Conservation (phyloP, 371 early-diverging fungal genomes). For the Mucor mucedo region DNA sequence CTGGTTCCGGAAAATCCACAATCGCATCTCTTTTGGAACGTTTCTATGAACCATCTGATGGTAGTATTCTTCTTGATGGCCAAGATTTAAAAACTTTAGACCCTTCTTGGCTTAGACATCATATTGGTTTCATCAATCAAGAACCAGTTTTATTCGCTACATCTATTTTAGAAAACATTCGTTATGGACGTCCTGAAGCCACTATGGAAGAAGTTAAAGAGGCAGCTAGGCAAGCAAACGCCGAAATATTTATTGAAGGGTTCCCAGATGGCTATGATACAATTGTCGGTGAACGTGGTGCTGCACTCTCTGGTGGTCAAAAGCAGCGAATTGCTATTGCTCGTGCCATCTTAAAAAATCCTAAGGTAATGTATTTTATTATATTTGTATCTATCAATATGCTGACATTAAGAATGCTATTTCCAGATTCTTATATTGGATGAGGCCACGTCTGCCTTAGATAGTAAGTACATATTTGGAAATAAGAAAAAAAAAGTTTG, state of each 20-base stretch:
- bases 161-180: slow-evolving; percentile 78
- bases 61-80: slow-evolving; percentile 66
- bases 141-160: slow-evolving; percentile 78
- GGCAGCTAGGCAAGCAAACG: slow-evolving; percentile 77
- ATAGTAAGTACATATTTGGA: slow-evolving; percentile 37
- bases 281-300: slow-evolving; percentile 57
- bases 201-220: slow-evolving; percentile 63
- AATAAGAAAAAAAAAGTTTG: neutral
- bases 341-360: slow-evolving; percentile 73
- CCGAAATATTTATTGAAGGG: slow-evolving; percentile 63
- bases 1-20: slow-evolving; percentile 74
- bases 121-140: slow-evolving; percentile 79
- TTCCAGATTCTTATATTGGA: slow-evolving; percentile 70
- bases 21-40: slow-evolving; percentile 69
- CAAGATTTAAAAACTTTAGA: slow-evolving; percentile 56
- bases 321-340: slow-evolving; percentile 83
- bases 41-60: slow-evolving; percentile 68
- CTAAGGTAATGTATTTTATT: slow-evolving; percentile 42
- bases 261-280: slow-evolving; percentile 81
- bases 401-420: neutral
- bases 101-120: slow-evolving; percentile 61
- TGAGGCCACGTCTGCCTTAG: slow-evolving; percentile 78
- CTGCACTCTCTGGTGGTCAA: slow-evolving; percentile 88
- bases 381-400: neutral
- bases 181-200: slow-evolving; percentile 62